These are phyloP conservation scores for Oxalis stricta DNA, from an alignment of 441 rosid species.

Conservation along the genomic window DNA sequence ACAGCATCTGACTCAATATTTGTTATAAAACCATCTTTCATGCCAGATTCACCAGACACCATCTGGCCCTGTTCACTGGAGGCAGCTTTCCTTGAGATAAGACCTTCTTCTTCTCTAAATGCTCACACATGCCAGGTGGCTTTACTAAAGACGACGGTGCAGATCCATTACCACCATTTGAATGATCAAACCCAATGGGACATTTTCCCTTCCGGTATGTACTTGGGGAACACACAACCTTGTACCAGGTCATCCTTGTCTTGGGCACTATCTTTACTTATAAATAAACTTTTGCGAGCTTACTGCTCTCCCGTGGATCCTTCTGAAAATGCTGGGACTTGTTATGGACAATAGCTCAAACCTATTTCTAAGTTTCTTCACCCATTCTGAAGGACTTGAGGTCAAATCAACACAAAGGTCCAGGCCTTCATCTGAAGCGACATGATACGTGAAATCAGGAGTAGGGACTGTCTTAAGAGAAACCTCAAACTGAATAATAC, in stretches of 20 bases:
- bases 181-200: slow-evolving; percentile 15
- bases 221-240: slow-evolving; percentile 19
- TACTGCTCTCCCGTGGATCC: slow-evolving; percentile 33
- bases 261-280: slow-evolving; percentile 18
- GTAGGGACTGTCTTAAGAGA: slow-evolving; percentile 19
- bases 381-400: slow-evolving; percentile 61
- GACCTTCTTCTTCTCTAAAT: slow-evolving; percentile 17
- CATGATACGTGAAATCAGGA: slow-evolving; percentile 60
- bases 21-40: slow-evolving; percentile 20
- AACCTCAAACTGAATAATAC: slow-evolving; percentile 9
- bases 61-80: slow-evolving; percentile 21
- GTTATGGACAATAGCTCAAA: slow-evolving; percentile 22
- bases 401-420: slow-evolving; percentile 68
- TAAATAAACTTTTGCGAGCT: slow-evolving; percentile 22
- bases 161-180: slow-evolving; percentile 19
- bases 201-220: slow-evolving; percentile 16
- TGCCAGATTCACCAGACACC: slow-evolving; percentile 19
- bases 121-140: slow-evolving; percentile 19
- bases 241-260: slow-evolving; percentile 16
- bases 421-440: slow-evolving; percentile 55
- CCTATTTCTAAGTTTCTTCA: slow-evolving; percentile 33
- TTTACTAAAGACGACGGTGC: slow-evolving; percentile 14
- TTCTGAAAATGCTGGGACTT: slow-evolving; percentile 28
- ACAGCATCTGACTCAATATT: slow-evolving; percentile 21
- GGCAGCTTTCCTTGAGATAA: slow-evolving; percentile 18